Base-by-base conservation (phyloP, 1,284 basidiomycete species). In the Exobasidium rhododendri region DNA sequence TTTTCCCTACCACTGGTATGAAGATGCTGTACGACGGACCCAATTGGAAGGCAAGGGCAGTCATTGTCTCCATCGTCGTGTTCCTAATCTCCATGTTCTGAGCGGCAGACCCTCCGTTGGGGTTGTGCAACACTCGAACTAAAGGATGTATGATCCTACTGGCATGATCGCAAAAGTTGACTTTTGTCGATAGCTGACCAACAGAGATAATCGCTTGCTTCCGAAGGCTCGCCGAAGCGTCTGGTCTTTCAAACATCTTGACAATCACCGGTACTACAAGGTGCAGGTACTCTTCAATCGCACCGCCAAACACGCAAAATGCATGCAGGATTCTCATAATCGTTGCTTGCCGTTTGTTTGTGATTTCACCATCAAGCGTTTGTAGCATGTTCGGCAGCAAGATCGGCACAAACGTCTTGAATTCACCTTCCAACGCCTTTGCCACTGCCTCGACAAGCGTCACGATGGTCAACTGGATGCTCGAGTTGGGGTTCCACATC, bases 151-250 rank as follows among this genome's bases (percentile, higher is more conserved):
- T 91, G 74, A 98, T 97, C 51, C 94, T 86, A 20, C 93, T 96
- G 6, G 94, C 93, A 74, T 98, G 94, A 77, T 98, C 96, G n/a
- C 91, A 94, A 78, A 99, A 97, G 82, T 98, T 97, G 73, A 98
- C 92, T 67, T 94, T 88, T 68, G 89, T 86, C 14, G 92, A 93
- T 20, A 99, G 83, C 30, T 91, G 90, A 49, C 93, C 93, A 20
- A 97, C 90, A 0, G 92, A 94, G 66, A 90, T 86, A 53, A 98
- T 89, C 0, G 94, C 94, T 51, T 88, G 86, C 80, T 91, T 92
- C 47, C 94, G 88, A 51, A 98, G 82, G 30, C 86, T 82, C 1
- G 86, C 85, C 1, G 88, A 85, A 0, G 87, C 89, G 70, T 94
- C 92, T 0, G 86, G 81, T 53, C 91, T 85, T 80, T 98, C 96